These are phyloP conservation scores for Phoma sp. DNA, from an alignment of 2,329 filamentous ascomycete species.

Conservation along the genomic window DNA sequence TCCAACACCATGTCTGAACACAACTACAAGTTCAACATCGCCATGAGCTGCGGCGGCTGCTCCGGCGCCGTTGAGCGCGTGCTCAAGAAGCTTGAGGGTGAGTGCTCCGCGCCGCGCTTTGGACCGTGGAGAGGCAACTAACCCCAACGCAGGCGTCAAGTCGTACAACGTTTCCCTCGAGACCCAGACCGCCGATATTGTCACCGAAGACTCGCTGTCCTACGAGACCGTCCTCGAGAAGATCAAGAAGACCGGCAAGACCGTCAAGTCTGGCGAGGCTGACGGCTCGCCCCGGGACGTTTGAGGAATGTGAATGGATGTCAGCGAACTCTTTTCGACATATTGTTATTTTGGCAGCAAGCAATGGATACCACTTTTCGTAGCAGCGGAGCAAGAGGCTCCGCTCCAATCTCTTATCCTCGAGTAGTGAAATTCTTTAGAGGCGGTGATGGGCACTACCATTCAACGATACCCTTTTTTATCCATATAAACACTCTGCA, in stretches of 20 bases:
- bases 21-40: slow-evolving; percentile 93
- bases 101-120: slow-evolving; percentile 38
- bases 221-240: slow-evolving; percentile 85
- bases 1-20: slow-evolving; percentile 67
- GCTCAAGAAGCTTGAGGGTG: slow-evolving; percentile 89
- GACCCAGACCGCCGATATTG: slow-evolving; percentile 79
- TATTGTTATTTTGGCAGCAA: slow-evolving; percentile 25
- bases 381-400: slow-evolving; percentile 8
- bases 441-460: slow-evolving; percentile 6
- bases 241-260: slow-evolving; percentile 96
- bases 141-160: slow-evolving; percentile 73
- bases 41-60: slow-evolving; percentile 96
- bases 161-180: slow-evolving; percentile 88
- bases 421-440: neutral
- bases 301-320: slow-evolving; percentile 20
- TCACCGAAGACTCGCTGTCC: slow-evolving; percentile 71
- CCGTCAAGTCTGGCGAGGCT: slow-evolving; percentile 77
- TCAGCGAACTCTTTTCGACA: slow-evolving; percentile 16
- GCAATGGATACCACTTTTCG: slow-evolving; percentile 27
- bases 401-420: slow-evolving; percentile 3
- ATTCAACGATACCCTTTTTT: slow-evolving; percentile 10
- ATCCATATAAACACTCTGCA: neutral
- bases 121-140: slow-evolving; percentile 17
- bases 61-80: slow-evolving; percentile 92
- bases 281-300: slow-evolving; percentile 61